Evolutionary conservation across 371 early-diverging fungal genomes (phyloP), one percentile per base, ranked within the genome.

Genomic region (Mucor velutinosus): DNA sequence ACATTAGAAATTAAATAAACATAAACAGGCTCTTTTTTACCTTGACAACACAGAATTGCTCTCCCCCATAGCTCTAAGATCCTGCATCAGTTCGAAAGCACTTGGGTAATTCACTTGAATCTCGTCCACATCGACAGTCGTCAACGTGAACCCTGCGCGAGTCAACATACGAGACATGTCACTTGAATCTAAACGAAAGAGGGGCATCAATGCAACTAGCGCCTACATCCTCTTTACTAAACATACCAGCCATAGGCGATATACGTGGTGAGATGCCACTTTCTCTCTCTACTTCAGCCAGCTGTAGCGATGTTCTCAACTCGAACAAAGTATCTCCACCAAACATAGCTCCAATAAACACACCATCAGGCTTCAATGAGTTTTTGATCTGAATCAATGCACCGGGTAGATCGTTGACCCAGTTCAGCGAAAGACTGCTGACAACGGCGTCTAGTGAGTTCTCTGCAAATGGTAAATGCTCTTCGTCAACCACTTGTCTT

Each of bases 291-390:
- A 81, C 71, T 72, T 98, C 97, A 4, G 97, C 96, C 37, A 98
- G 78, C 71, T 97, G 97, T 63, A 98, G 71, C 1, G 95, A 88
- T 1, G 96, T 93, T 62, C 96, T 74, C 45, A 98, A 80, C 75
- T 98, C 97, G 83, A 93, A 97, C 27, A 98, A 79, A 4, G 97
- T 95, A 64, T 98, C 97, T 3, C 96, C 97, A 35, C 98, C 97
- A 75, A 95, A 85, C 86, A 98, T 88, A 10, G 95, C 92, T 17
- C 91, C 97, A 51, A 98, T 85, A 77, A 98, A 96, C 35, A 93
- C 89, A 25, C 97, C 94, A 75, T 98, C 97, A 0, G 97, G 97
- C 65, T 90, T 93, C 61, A 98, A 77, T 0, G 90, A 85, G 35
- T 86, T 85, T 32, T 87, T 89, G 25, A 94, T 86, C 75, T 96